Evolutionary conservation across 495 filamentous ascomycete species (phyloP), one percentile per base, ranked within the genome.

Genomic region (Xylaria sp.): DNA sequence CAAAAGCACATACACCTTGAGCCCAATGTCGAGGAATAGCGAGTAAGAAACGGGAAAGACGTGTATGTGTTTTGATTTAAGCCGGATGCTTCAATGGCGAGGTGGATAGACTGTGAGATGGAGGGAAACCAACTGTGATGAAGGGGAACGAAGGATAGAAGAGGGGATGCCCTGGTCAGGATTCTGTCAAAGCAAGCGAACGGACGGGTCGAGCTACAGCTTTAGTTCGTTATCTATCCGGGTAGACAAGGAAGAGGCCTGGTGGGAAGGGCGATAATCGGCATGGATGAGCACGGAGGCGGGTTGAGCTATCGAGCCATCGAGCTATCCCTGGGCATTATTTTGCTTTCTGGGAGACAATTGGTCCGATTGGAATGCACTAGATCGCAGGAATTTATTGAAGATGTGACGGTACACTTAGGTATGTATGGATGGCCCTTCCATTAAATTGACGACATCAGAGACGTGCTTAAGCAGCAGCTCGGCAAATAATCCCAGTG

Each of bases 331-430:
- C 37, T 62, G 37, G 57, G 31, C 11, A 59, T 24, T 15, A 43
- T 62, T 37, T 26, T 62, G n/a, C 9, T 62, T 41, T 17, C 59
- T 8, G 8, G 21, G 14, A 15, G 37, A 12, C 59, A 43, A 62
- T 62, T 62, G 59, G 59, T n/a, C 21, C 59, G 59, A 62, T 62
- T 44, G 59, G 59, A 62, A 62, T 62, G 59, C n/a, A 7, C 59
- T 24, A 62, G 59, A 62, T 62, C 37, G 37, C 21, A 43, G 35
- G 37, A 43, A 43, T 26, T 59, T 62, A 62, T 62, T 62, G 37
- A 62, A 62, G 37, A 62, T 37, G 43, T 43, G 59, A 62, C 35
- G 58, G 58, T 35, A 11, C 7, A 61, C n/a, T 61, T 14, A 61
- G n/a, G n/a, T n/a, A n/a, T n/a, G n/a, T n/a, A n/a, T n/a, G n/a